Evolutionary conservation across 2,329 filamentous ascomycete genomes (phyloP), one percentile per base, ranked within the genome.

Genomic region (Fusarium sp.): DNA sequence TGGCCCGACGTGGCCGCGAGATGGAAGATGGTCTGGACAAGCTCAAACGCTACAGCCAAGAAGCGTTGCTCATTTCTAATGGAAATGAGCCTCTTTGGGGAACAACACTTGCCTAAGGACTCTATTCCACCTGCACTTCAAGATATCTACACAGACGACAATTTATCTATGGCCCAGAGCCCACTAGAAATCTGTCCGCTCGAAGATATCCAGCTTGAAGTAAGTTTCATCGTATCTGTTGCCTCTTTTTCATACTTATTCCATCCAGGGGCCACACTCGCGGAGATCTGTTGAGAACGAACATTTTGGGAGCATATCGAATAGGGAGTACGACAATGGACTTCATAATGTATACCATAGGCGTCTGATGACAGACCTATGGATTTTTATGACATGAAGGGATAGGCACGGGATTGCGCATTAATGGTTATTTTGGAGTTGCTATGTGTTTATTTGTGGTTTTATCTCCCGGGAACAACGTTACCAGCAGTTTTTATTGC

Each of bases 11-110:
- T 8, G 39, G 20, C 1, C 35, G 41, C 0, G 28, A 41, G 17
- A 57, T 75, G 1, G 41, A 72, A 1, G 67, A 75, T 12, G 61
- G 55, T 1, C 45, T 75, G 7, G 52, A 62, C 12, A 75, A 75
- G 48, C 45, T 75, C 4, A 52, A 51, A 7, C 48, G 41, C 7
- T 54, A 74, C 26, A 33, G 39, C 33, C 10, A 12, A 0, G 57
- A 52, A 36, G 42, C 59, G 4, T 33, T 70, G 6, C 28, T 58
- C 20, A 18, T 44, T 5, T 58, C 66, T 8, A 62, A 56, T 1
- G 63, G 56, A 7, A 28, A 20, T 2, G 44, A 41, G 9, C 44
- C 55, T 7, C 51, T 38, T 41, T 64, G 51, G 61, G 41, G 20
- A 26, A 15, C 28, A 33, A 14, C 22, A 11, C 42, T 42, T 15